Base-by-base conservation (phyloP, 2,329 filamentous ascomycete species). In the Clonostachys sp. region DNA sequence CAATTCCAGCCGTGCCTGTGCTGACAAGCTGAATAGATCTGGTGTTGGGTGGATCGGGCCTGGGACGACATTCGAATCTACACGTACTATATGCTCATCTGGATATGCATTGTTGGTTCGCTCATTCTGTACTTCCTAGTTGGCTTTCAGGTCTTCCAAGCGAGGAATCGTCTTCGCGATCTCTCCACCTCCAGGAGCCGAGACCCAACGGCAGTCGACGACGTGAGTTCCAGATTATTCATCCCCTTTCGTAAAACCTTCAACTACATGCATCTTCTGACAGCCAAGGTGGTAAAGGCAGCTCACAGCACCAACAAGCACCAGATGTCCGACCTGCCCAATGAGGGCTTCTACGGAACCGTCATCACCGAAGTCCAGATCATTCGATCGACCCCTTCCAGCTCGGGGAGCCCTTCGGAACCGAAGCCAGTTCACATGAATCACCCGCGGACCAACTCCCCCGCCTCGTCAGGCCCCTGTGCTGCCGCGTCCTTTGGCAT, bases 11-110 rank as follows among this genome's bases (percentile, higher is more conserved):
- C 13, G 12, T 42, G 12, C 13, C 16, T 17, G 12, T 42, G 10
- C 16, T 17, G 18, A 18, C 40, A 13, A 10, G 17, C 39, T 30
- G 24, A 34, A 45, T 17, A 82, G 79, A 72, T 83, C 18, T 83
- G 80, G 80, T 83, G 79, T 60, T 83, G 80, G 80, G 80, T 83
- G 41, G 72, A 72, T 48, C 64, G 65, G 34, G 63, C 69, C 34
- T 81, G 75, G 75, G 77, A 77, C 52, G 67, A 70, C 39, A 67
- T 83, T 13, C 77, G 80, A 34, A 82, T 83, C 41, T 82, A 76
- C 55, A 77, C 77, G 7, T 83, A 83, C 60, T 83, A 83, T 57
- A 68, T 83, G 51, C 75, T 80, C 4, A 78, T 83, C 42, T 83
- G 79, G 79, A 67, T 77, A 12, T 83, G 79, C 58, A 81, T 81